Conservation (phyloP, 768 basidiomycete species). For the Phaffia tasmanica region DNA sequence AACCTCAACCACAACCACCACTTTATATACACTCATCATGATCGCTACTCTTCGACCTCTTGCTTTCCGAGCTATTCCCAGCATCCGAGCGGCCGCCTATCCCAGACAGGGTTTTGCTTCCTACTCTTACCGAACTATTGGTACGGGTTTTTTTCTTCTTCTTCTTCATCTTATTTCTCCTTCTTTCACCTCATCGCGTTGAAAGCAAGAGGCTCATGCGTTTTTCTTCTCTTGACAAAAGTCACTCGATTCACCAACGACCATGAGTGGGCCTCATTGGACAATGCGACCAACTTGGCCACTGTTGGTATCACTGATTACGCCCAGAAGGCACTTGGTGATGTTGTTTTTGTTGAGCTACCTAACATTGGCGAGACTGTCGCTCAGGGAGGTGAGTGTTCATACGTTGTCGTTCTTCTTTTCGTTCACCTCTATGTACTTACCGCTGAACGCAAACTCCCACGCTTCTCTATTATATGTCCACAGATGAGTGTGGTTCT, state of each 20-base stretch:
- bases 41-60: too few species aligned
- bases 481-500: slow-evolving; percentile 67
- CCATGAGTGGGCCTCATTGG: slow-evolving; percentile 75
- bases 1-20: too few species aligned
- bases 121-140: too few species aligned
- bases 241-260: slow-evolving; percentile 72
- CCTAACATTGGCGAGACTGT: slow-evolving; percentile 55
- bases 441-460: not conserved
- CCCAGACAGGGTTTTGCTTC: too few species aligned
- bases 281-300: slow-evolving; percentile 64
- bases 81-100: too few species aligned
- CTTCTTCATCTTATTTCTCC: too few species aligned
- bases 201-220: not conserved
- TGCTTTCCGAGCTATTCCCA: too few species aligned
- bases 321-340: slow-evolving; percentile 81
- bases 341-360: slow-evolving; percentile 94
- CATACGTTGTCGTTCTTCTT: not conserved
- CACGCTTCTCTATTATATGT: not conserved
- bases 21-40: too few species aligned
- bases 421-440: not conserved
- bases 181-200: too few species aligned
- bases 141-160: too few species aligned
- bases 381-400: slow-evolving; percentile 57
- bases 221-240: slow-evolving; percentile 32
- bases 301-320: slow-evolving; percentile 80